Conservation (phyloP, 2,329 filamentous ascomycete genomes). For the Parafenestella ontariensis region DNA sequence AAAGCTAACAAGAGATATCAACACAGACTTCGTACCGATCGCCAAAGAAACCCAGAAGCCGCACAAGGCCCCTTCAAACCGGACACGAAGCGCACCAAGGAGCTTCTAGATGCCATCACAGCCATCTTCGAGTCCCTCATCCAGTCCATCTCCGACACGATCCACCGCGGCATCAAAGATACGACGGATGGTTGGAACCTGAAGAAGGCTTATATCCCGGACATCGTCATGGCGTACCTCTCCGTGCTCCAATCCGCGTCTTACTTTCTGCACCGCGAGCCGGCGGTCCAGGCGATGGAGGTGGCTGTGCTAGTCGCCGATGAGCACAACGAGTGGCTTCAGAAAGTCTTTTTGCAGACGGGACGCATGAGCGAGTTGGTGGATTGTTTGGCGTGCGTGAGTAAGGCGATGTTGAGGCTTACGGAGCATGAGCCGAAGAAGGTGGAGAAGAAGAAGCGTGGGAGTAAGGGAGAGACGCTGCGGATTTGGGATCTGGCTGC, state of each 20-base stretch:
- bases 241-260: conserved; percentile 81
- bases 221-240: conserved; percentile 84
- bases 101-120: conserved; percentile 50
- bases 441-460: conserved; percentile 52
- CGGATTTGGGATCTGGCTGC: conserved; percentile 53
- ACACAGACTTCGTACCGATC: conserved; percentile 18
- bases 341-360: conserved; percentile 48
- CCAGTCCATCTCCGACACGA: conserved; percentile 18
- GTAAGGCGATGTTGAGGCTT: conserved; percentile 70
- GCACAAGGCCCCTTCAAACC: conserved; percentile 16
- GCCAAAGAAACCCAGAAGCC: conserved; percentile 12
- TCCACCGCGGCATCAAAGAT: not conserved
- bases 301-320: conserved; percentile 75
- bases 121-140: conserved; percentile 49
- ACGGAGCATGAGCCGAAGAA: conserved; percentile 48
- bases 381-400: conserved; percentile 73
- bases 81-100: conserved; percentile 44
- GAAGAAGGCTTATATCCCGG: conserved; percentile 81
- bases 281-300: conserved; percentile 85
- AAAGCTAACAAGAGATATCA: not conserved
- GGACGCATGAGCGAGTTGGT: conserved; percentile 56
- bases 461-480: conserved; percentile 51
- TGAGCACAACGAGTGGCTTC: conserved; percentile 40
- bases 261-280: conserved; percentile 74
- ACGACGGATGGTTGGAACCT: conserved; percentile 69